Evolutionary conservation across 1,284 basidiomycete genomes (phyloP).

Genomic region (Ganoderma boninense): DNA sequence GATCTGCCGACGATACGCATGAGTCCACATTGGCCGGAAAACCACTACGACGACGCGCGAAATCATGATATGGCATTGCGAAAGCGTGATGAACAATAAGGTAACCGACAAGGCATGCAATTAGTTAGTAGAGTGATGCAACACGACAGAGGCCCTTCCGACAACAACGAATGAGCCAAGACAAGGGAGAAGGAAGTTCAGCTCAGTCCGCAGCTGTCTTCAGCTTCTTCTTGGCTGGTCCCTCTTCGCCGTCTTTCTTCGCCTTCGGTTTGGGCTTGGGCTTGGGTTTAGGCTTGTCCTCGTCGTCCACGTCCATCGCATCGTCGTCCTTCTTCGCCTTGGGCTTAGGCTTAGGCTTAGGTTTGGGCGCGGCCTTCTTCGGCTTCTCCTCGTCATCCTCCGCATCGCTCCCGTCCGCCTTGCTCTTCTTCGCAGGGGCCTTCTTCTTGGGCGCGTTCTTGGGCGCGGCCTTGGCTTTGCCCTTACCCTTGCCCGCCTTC

Average conservation of each 20-base stretch:
- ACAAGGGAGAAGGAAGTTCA: not conserved
- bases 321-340: slow-evolving; percentile 42
- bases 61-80: not conserved
- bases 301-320: slow-evolving; percentile 53
- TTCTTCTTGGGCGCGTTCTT: slow-evolving; percentile 53
- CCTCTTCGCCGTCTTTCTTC: slow-evolving; percentile 57
- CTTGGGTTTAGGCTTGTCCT: slow-evolving; percentile 51
- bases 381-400: slow-evolving; percentile 48
- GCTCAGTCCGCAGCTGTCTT: slow-evolving; percentile 50
- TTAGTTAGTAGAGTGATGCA: slow-evolving; percentile 1
- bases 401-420: slow-evolving; percentile 44
- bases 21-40: not conserved
- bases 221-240: slow-evolving; percentile 76
- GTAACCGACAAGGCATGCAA: slow-evolving; percentile 9
- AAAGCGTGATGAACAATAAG: slow-evolving; percentile 6
- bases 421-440: slow-evolving; percentile 46
- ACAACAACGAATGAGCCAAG: not conserved
- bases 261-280: slow-evolving; percentile 56
- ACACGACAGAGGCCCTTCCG: not conserved
- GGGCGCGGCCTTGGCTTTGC: slow-evolving; percentile 37
- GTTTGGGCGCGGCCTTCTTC: slow-evolving; percentile 43
- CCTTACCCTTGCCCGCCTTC: slow-evolving; percentile 54
- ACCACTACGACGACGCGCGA: not conserved
- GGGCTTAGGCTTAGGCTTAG: slow-evolving; percentile 57
- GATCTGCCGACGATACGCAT: not conserved